Evolutionary conservation across 495 filamentous ascomycete species (phyloP).

Genomic region (Xylaria venustula): DNA sequence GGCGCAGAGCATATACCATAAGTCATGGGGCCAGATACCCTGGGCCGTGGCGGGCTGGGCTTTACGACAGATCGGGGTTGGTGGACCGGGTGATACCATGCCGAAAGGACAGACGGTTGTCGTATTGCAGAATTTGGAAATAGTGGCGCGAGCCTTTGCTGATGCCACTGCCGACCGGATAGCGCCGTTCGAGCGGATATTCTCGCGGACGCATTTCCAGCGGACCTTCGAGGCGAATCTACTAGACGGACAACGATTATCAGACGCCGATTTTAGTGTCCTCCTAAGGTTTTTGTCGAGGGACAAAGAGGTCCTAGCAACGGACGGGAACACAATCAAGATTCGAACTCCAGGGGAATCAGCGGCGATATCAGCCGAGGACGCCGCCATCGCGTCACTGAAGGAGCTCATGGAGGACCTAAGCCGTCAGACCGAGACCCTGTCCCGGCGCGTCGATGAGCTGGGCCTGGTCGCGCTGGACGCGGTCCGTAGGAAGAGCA

Average conservation of each 20-base stretch:
- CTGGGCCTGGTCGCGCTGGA: conserved; percentile 62
- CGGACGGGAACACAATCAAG: conserved; percentile 72
- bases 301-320: conserved; percentile 62
- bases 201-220: conserved; percentile 62
- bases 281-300: conserved; percentile 70
- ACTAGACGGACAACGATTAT: conserved; percentile 48
- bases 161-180: conserved; percentile 46
- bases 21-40: conserved; percentile 43
- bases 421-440: conserved; percentile 52
- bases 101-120: conserved; percentile 56
- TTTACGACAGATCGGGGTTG: conserved; percentile 64
- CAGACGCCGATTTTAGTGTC: conserved; percentile 64
- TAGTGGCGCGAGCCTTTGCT: conserved; percentile 45
- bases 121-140: conserved; percentile 55
- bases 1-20: conserved; percentile 63
- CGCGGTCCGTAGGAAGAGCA: conserved; percentile 68
- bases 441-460: conserved; percentile 53
- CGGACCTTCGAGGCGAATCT: conserved; percentile 56
- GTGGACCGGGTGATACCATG: conserved; percentile 50
- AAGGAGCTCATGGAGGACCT: conserved; percentile 65
- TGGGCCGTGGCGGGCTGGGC: conserved; percentile 72
- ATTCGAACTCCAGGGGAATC: conserved; percentile 55
- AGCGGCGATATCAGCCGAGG: conserved; percentile 63
- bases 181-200: conserved; percentile 62
- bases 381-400: conserved; percentile 76